Evolutionary conservation across 2,329 filamentous ascomycete genomes (phyloP).

Genomic region (Colletotrichum tofieldiae): DNA sequence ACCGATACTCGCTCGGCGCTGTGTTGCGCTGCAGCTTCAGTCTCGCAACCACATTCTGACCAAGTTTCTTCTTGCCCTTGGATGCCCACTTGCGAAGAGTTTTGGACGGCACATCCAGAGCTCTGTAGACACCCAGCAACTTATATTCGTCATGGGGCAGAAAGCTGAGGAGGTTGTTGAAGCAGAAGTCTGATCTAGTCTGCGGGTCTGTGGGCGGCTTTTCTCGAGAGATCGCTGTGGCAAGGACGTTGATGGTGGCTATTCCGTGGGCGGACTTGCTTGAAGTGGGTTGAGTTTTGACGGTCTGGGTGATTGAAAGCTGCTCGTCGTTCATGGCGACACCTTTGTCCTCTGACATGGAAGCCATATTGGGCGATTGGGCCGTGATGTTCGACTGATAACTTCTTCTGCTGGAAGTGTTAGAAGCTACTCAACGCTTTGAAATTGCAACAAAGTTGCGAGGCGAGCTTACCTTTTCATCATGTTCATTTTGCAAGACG

Average conservation of each 20-base stretch:
- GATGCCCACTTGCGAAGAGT: neutral
- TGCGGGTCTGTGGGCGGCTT: neutral
- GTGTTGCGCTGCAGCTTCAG: neutral
- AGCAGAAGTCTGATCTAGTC: constrained; percentile 11
- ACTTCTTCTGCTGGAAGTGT: neutral
- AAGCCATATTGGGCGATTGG: too few relatives aligned
- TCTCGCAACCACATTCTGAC: neutral
- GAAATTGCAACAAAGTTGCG: accelerated
- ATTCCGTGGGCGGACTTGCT: neutral
- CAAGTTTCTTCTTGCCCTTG: neutral
- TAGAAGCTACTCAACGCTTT: too few relatives aligned
- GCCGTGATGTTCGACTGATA: neutral
- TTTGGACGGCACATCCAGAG: neutral
- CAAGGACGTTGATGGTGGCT: neutral
- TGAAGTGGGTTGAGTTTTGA: neutral
- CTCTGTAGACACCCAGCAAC: neutral
- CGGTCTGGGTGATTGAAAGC: accelerated
- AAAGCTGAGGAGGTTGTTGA: constrained; percentile 12
- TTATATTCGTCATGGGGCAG: neutral
- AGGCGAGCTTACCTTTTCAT: neutral
- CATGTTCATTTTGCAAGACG: neutral
- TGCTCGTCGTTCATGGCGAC: neutral
- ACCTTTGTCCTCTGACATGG: neutral
- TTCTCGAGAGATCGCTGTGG: neutral
- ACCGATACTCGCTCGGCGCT: neutral